Evolutionary conservation across 2,329 filamentous ascomycete genomes (phyloP), one percentile per base, ranked within the genome.

Genomic region (Epicoccum sorghinum): DNA sequence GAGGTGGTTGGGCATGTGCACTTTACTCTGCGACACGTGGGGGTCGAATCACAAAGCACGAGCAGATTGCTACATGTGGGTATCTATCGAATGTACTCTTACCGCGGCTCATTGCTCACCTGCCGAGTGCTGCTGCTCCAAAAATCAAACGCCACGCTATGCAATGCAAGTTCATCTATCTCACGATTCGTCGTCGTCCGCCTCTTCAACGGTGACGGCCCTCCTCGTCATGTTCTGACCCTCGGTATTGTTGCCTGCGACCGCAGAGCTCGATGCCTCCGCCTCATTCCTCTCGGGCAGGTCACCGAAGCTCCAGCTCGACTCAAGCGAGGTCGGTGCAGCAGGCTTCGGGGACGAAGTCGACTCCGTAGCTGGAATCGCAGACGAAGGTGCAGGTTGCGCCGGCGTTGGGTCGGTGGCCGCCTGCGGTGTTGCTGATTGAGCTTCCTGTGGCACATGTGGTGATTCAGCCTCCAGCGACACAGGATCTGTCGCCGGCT

Each of bases 141-240:
- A 57, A 43, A 50, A 57, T 61, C 52, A 68, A 68, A 73, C 71
- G 65, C 71, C 71, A 64, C 71, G 70, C 71, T 74, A 73, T 74
- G 71, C 68, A 67, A 62, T 65, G 58, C 55, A 61, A 46, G 45
- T 37, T 57, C 23, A 47, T 56, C 37, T 52, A 36, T 36, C 41
- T 39, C 55, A 67, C 49, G 65, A 48, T 30, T 59, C 69, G 25
- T 60, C 60, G 32, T 73, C 69, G 32, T 71, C 69, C 12, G 55
- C 62, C 47, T 75, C 70, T 45, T 74, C 72, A 24, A 73, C 65
- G 5, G 65, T 72, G 14, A 62, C 70, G 36, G 66, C 62, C 44
- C 67, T 61, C 49, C 58, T 68, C 10, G 63, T 67, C 10, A 61
- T 45, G 13, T 52, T 55, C 47, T 66, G 61, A 6, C 54, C 61